A percentile compares a stretch with the other conserved stretches of the same genome.
phyloP scores from a whole-genome alignment of 106 monocot genomes.

The Chionographis japonica region DNA sequence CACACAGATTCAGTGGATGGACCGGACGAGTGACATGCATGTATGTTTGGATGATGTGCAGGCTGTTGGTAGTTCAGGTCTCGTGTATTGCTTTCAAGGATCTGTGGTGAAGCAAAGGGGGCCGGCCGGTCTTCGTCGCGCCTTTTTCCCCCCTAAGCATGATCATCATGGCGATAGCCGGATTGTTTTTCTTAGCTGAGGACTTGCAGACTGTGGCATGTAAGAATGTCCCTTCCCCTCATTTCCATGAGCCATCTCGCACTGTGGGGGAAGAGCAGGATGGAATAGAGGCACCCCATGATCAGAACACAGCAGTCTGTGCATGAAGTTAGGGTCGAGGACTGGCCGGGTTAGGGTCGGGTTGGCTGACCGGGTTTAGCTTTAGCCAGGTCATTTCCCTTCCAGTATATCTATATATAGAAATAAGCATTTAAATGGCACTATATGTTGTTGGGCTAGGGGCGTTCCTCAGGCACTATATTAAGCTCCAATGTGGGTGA shows the following conservation, averaged over 20 bases:
- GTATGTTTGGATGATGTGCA: not conserved
- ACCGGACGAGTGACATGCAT: no score
- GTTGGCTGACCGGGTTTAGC: no score
- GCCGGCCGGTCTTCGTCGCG: not conserved
- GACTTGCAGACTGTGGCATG: conserved; percentile 5
- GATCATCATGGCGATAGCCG: not conserved
- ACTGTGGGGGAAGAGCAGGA: conserved; percentile 10
- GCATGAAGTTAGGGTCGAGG: no score
- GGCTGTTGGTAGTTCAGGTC: conserved; percentile 2
- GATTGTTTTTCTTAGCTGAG: conserved; percentile 1
- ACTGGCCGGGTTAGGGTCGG: no score
- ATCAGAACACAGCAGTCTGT: no score
- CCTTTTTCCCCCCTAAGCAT: not conserved
- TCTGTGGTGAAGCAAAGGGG: not conserved
- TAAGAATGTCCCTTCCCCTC: not conserved
- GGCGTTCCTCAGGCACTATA: no score
- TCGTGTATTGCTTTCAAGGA: not conserved
- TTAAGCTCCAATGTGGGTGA: no score
- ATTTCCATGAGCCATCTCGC: not conserved
- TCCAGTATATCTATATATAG: no score
- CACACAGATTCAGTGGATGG: not conserved
- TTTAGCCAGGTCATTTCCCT: no score
- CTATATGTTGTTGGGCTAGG: no score
- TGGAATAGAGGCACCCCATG: not conserved
- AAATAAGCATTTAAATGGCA: no score